Evolutionary conservation across 2,329 filamentous ascomycete species (phyloP), one percentile per base, ranked within the genome.

Genomic region (Rosellinia necatrix): DNA sequence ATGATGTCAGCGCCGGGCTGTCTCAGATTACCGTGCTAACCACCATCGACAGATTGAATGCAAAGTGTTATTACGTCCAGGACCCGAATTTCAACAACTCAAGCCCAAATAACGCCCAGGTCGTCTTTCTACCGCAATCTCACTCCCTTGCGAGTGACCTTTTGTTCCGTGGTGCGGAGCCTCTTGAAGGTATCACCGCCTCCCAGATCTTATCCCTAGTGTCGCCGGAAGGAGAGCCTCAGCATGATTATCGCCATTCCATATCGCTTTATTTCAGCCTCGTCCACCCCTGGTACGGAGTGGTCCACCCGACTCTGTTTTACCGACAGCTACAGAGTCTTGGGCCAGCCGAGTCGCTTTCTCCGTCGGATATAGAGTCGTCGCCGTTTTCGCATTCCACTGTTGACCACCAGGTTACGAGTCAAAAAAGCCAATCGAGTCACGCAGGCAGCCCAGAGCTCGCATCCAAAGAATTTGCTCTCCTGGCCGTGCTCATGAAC

Each of bases 401-500:
- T 8, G 46, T 48, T 10, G 58, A 66, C 25, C 40, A 62, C 13
- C 49, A 55, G 13, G 40, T 44, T 3, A 29, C 60, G 2, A 49
- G 53, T 3, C 56, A 63, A 15, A 50, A 40, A 24, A 53, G 60
- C 25, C 43, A 56, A 12, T 49, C 58, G 7, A 35, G 43, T 10
- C 46, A 56, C 12, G 53, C 55, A 15, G 38, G 53, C 6, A 50
- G 51, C 6, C 38, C 63, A 2, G 64, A 66, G 27, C 49, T 63
- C 19, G 48, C 41, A 7, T 53, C 64, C 6, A 69, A 68, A 25
- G 70, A 70, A 13, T 47, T 74, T 15, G 76, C 75, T 19, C 67
- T 78, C 22, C 68, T 78, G 38, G 64, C 77, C 22, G 70, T 76
- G 21, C 73, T 74, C 49, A 78, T 78, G 72, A 73, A 76, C 51